Evolutionary conservation across 2,329 filamentous ascomycete species (phyloP), one percentile per base, ranked within the genome.

Genomic region (Aaosphaeria pasadenensis): DNA sequence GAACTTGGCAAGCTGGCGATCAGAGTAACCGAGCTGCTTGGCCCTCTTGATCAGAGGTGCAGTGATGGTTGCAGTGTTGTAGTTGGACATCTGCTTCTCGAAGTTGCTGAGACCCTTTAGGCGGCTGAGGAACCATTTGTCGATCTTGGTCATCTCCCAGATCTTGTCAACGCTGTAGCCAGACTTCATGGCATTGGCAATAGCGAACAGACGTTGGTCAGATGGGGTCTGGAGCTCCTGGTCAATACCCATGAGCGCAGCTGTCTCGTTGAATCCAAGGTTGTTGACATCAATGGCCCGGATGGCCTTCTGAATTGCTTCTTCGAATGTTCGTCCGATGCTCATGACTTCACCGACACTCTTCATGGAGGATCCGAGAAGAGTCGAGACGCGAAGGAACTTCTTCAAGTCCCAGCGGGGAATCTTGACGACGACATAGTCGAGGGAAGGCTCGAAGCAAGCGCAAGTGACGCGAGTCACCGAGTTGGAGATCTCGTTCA

Each of bases 271-370:
- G 74, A 96, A 99, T 30, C 94, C 94, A 28, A 96, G 80, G 68
- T 97, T 97, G 77, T 94, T 87, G 74, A 89, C 92, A 71, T 99
- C 94, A 49, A 97, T 92, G 38, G 90, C 86, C 44, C 94, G 87
- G 62, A 99, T 99, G 17, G 94, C 94, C 73, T 97, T 99, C 64
- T 99, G 94, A 39, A 99, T 96, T 6, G 94, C 94, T 74, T 99
- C 94, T 73, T 99, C 94, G 60, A 99, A 99, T 1, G 89, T 95
- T 57, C 94, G 81, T 48, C 94, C 94, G 59, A 99, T 96, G 64
- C 88, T 92, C 94, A 99, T 97, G 57, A 99, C 94, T 71, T 99
- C 94, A 66, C 94, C 94, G 45, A 99, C 91, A 82, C 90, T 96
- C 86, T 97, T 99, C 94, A 99, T 99, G 9, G 92, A 96, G 3